Evolutionary conservation across 225 moss, liverwort and hornwort species (phyloP), one percentile per base, ranked within the genome.

Genomic region (Asterella californica): DNA sequence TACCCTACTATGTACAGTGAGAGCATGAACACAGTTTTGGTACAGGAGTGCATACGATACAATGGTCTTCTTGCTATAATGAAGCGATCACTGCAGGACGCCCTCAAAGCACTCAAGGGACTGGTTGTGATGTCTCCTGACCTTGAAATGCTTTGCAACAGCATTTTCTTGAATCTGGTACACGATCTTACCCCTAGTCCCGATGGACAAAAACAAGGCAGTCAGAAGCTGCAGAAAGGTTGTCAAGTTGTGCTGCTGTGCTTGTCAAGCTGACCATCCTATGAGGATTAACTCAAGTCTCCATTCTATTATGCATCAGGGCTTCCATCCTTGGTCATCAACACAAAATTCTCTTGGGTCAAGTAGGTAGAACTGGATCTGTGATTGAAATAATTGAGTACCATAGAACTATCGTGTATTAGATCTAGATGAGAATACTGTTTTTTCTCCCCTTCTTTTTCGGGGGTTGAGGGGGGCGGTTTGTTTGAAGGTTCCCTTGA

Each of bases 1-100:
- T 96, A 94, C 55, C 96, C 96, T 25, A 94, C 96, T n/a, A 96
- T 90, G 89, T 96, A 96, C 55, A 88, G 85, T 54, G 96, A 96
- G 79, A 96, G 94, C 3, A 96, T 96, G 94, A 96, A 96, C 14
- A 96, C 86, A 0, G 96, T 94, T 14, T 87, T 96, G 34, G 90
- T 90, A 12, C 94, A 96, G 81, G 94, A 96, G 65, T 96, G 96
- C 71, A 96, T 94, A 6, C 69, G 91, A 73, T 96, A 94, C 66
- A 96, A 96, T 30, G 91, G 88, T 21, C 90, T 96, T 30, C 83
- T 96, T 33, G 55, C 22, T 0, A 85, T 92, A 11, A 88, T 96
- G 81, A 91, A 87, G 65, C 84, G 90, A 70, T 94, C 96, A 4
- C 61, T 96, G 38, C 83, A 75, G 11, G 96, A 96, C 84, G 90